Evolutionary conservation across 2,329 filamentous ascomycete species (phyloP).

Genomic region (Geosmithia flava): DNA sequence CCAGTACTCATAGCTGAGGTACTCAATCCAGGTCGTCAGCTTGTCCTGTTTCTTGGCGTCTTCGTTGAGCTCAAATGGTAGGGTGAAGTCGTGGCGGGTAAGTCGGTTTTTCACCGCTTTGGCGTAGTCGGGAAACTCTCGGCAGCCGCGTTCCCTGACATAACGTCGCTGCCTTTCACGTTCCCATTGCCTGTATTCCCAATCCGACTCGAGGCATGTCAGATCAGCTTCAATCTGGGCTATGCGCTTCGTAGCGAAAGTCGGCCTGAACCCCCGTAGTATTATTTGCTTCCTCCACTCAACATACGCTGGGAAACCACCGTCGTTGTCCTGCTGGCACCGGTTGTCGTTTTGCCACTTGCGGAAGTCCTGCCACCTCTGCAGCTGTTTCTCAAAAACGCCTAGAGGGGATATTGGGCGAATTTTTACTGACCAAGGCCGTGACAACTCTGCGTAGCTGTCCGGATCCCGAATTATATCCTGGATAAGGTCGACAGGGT

Average conservation of each 20-base stretch:
- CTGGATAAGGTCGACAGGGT: conserved; percentile 12
- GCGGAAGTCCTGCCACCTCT: conserved; percentile 16
- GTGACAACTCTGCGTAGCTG: conserved; percentile 12
- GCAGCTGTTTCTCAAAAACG: conserved; percentile 13
- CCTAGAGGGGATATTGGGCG: background rate
- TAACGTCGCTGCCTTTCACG: background rate
- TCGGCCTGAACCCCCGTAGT: background rate
- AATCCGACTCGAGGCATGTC: background rate
- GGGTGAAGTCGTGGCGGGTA: conserved; percentile 12
- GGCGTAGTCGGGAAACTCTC: conserved; percentile 10
- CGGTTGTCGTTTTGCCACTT: conserved; percentile 15
- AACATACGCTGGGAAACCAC: conserved; percentile 4
- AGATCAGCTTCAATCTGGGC: background rate
- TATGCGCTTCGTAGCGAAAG: background rate
- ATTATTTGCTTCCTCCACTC: background rate
- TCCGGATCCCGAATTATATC: conserved; percentile 10
- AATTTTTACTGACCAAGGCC: conserved; percentile 9
- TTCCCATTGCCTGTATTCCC: background rate
- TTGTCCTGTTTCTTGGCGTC: conserved; percentile 15
- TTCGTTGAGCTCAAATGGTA: conserved; percentile 14
- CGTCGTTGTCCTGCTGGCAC: conserved; percentile 7
- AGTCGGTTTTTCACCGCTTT: conserved; percentile 13
- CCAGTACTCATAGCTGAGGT: conserved; percentile 16
- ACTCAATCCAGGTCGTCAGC: conserved; percentile 24
- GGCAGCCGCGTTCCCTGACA: background rate